phyloP scores from a whole-genome alignment of 2,329 filamentous ascomycete genomes.

The Fusarium palustre region DNA sequence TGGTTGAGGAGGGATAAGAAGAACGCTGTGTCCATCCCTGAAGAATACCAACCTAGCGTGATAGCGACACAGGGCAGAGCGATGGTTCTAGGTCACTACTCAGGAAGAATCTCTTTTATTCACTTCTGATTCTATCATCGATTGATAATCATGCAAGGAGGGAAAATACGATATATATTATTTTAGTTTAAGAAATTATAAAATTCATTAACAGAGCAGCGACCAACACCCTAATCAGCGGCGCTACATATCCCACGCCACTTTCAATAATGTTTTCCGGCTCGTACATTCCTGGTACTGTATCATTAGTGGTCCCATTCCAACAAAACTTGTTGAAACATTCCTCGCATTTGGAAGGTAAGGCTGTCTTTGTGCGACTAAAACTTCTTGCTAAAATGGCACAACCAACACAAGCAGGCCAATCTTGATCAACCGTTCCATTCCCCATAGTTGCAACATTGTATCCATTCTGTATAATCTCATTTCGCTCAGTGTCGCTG shows the following conservation, averaged over 20 bases:
- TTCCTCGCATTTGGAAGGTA: not conserved
- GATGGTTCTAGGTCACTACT: no score
- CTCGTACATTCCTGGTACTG: not conserved
- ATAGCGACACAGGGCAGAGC: no score
- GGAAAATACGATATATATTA: no score
- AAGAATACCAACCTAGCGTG: no score
- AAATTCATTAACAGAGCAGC: not conserved
- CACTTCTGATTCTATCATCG: no score
- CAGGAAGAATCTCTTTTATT: no score
- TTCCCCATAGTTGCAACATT: constrained; percentile 62
- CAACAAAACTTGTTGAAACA: not conserved
- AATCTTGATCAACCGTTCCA: constrained; percentile 72
- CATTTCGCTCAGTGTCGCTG: constrained; percentile 71
- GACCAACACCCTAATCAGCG: not conserved
- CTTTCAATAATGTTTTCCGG: not conserved
- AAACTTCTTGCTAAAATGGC: constrained; percentile 55
- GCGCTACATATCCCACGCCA: not conserved
- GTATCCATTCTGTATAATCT: constrained; percentile 84
- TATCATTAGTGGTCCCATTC: not conserved
- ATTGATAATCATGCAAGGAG: no score
- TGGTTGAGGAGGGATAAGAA: no score
- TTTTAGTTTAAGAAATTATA: not conserved
- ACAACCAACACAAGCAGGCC: constrained; percentile 84
- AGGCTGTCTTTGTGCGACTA: not conserved
- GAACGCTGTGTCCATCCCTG: no score